A percentile compares a stretch with the other conserved stretches of the same genome.
Conservation (phyloP, 2,329 filamentous ascomycete genomes). For the Trichoderma sp. region DNA sequence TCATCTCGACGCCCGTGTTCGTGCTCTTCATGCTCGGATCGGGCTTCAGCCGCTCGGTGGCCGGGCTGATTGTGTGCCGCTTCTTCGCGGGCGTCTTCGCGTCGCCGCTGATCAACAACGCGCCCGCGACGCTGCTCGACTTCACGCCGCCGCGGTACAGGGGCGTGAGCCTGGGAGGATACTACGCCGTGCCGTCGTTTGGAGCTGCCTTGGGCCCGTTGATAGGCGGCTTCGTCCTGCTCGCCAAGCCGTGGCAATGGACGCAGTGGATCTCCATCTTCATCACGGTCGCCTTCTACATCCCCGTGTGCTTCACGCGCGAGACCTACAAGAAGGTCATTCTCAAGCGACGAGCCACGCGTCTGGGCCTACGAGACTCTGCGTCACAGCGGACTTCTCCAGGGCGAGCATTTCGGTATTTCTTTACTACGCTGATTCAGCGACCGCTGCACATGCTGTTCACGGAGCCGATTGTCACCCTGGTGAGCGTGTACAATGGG, state of each 20-base stretch:
- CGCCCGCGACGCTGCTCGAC: conserved; percentile 64
- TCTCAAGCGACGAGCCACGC: conserved; percentile 51
- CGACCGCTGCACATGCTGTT: conserved; percentile 72
- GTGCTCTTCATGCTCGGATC: conserved; percentile 77
- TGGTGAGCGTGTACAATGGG: conserved; percentile 68
- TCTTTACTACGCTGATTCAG: conserved; percentile 51
- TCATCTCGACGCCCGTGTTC: conserved; percentile 63
- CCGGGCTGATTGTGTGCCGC: conserved; percentile 70
- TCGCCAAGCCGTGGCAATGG: conserved; percentile 69
- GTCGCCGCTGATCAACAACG: conserved; percentile 63
- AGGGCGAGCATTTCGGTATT: conserved; percentile 35
- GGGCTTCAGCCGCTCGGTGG: conserved; percentile 66
- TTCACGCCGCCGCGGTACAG: conserved; percentile 57
- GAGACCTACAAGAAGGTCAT: conserved; percentile 67
- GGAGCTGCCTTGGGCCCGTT: conserved; percentile 67
- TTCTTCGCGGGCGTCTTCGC: conserved; percentile 68
- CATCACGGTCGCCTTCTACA: conserved; percentile 52
- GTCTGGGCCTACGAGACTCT: conserved; percentile 34
- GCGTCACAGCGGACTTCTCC: conserved; percentile 36
- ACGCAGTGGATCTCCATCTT: conserved; percentile 45
- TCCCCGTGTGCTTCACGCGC: conserved; percentile 57
- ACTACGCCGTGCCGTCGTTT: conserved; percentile 67
- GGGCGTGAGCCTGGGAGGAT: conserved; percentile 63
- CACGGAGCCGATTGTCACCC: conserved; percentile 68
- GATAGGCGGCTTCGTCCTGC: conserved; percentile 66